Conservation (phyloP, 140 eudicot genomes). For the Anethum foeniculum region DNA sequence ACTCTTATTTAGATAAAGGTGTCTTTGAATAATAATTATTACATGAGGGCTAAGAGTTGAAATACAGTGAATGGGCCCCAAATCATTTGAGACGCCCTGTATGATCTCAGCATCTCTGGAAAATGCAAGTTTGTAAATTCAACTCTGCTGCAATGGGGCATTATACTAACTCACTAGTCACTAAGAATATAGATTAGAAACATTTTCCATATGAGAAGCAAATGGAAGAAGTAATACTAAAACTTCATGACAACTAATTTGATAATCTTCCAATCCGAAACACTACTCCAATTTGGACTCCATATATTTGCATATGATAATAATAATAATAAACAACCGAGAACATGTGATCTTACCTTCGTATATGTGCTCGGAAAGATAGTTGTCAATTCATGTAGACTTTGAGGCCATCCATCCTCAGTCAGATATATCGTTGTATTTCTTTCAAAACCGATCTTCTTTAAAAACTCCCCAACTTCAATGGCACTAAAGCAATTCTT, state of each 20-base stretch:
- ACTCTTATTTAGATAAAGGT: not conserved
- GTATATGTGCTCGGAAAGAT: constrained; percentile 49
- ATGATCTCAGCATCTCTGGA: not conserved
- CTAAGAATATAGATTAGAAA: not conserved
- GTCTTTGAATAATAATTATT: not conserved
- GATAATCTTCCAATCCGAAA: not conserved
- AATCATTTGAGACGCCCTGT: not conserved
- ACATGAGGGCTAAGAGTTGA: not conserved
- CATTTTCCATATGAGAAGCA: not conserved
- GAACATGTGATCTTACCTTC: constrained; percentile 35
- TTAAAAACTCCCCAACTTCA: constrained; percentile 52
- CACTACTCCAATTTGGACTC: not conserved
- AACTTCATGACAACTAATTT: not conserved
- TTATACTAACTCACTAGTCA: not conserved
- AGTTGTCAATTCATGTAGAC: constrained; percentile 32
- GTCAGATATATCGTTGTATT: constrained; percentile 55
- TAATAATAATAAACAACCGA: not conserved
- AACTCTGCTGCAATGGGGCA: not conserved
- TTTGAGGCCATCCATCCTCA: constrained; percentile 29
- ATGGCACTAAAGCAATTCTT: constrained; percentile 40
- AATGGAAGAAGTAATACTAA: not conserved
- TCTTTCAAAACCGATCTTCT: constrained; percentile 29
- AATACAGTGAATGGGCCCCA: not conserved
- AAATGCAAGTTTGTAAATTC: not conserved
- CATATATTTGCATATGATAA: not conserved